Evolutionary conservation across 768 basidiomycete species (phyloP).

Genomic region (Lactarius hatsudake): DNA sequence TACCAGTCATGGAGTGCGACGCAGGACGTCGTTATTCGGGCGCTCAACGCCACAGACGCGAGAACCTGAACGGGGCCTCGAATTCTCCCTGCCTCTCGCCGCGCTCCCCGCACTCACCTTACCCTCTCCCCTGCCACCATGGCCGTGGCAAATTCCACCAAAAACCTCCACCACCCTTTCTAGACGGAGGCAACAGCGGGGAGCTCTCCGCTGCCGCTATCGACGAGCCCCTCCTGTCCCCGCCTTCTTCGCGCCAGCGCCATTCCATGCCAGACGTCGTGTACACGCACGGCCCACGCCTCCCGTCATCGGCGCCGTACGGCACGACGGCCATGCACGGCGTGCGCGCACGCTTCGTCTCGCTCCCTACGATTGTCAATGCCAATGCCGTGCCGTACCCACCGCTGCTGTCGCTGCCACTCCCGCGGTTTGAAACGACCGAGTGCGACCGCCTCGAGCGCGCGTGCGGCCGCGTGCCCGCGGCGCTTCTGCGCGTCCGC

Average conservation of each 20-base stretch:
- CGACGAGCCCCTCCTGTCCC: background rate
- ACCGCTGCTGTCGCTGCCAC: background rate
- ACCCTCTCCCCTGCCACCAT: constrained; percentile 22
- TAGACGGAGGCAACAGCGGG: background rate
- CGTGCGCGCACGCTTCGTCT: constrained; percentile 20
- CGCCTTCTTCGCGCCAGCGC: background rate
- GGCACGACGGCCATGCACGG: background rate
- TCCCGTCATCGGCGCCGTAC: constrained; percentile 1
- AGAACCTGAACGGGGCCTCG: background rate
- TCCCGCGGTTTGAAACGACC: constrained; percentile 6
- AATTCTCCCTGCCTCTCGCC: constrained; percentile 3
- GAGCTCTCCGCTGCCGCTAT: background rate
- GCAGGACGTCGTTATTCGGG: constrained; percentile 14
- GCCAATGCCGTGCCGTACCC: background rate
- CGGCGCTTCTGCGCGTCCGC: background rate
- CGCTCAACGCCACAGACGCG: constrained; percentile 15
- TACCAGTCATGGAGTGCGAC: background rate
- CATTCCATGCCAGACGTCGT: constrained; percentile 18
- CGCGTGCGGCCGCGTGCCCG: constrained; percentile 19
- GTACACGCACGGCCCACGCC: constrained; percentile 11
- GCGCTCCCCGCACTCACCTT: background rate
- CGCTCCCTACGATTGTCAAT: constrained; percentile 9
- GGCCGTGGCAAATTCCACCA: background rate
- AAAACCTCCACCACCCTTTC: background rate
- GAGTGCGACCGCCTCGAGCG: constrained; percentile 24